Evolutionary conservation across 805 yeast genomes (phyloP).

Genomic region (Grigorovia yakushimaensis): DNA sequence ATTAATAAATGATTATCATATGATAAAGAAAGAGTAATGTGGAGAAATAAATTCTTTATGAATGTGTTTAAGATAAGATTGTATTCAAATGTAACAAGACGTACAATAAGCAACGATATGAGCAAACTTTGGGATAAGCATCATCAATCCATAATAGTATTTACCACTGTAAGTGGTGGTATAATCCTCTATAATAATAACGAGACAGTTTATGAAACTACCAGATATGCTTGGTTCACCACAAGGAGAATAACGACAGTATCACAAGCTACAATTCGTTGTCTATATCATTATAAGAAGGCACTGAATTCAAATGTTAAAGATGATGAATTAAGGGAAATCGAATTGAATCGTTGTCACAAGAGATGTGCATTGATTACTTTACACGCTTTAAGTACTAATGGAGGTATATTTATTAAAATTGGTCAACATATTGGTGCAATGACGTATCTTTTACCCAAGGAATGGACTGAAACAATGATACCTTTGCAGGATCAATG

Average conservation of each 20-base stretch:
- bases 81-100: neutral
- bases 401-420: constrained; percentile 91
- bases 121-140: neutral
- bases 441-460: constrained; percentile 80
- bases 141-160: neutral
- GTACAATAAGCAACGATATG: neutral
- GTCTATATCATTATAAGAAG: constrained; percentile 61
- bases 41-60: neutral
- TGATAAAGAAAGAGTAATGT: neutral
- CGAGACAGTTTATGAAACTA: constrained; percentile 17
- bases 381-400: constrained; percentile 62
- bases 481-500: constrained; percentile 84
- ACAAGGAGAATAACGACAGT: constrained; percentile 53
- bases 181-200: constrained; percentile 18
- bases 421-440: constrained; percentile 93
- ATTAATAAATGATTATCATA: neutral
- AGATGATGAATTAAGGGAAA: constrained; percentile 36
- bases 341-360: constrained; percentile 60
- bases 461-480: constrained; percentile 95
- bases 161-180: constrained; percentile 6
- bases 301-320: constrained; percentile 39
- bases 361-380: constrained; percentile 69
- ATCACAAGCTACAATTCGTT: constrained; percentile 56
- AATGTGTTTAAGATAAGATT: neutral
- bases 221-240: constrained; percentile 22